Conservation (phyloP, 1,139 yeast species). For the Kazachstania sp. region DNA sequence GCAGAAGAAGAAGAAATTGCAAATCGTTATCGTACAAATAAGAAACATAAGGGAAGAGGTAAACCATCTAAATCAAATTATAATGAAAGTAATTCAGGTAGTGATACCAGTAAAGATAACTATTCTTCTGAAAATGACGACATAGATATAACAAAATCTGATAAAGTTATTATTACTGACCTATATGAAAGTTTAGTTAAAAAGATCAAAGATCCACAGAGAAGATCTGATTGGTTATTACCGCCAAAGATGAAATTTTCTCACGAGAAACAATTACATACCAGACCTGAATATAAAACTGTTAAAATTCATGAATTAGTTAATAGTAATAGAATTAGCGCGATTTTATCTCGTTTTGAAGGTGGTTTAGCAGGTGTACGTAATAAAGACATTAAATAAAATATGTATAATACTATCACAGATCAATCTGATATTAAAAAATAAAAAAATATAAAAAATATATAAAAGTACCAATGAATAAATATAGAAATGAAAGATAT, state of each 20-base stretch:
- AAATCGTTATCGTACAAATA: background rate
- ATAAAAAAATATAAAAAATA: background rate
- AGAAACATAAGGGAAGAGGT: background rate
- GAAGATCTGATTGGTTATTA: constrained; percentile 31
- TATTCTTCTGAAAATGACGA: background rate
- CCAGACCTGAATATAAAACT: constrained; percentile 25
- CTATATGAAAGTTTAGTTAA: constrained; percentile 27
- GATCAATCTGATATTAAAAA: too few species aligned
- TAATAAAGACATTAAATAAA: constrained; percentile 11
- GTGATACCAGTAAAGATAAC: background rate
- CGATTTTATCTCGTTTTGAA: constrained; percentile 25
- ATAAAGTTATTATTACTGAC: constrained; percentile 14
- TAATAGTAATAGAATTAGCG: constrained; percentile 20
- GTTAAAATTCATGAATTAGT: constrained; percentile 28
- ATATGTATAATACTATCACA: too few species aligned
- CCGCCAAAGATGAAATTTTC: constrained; percentile 26
- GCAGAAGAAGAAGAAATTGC: background rate
- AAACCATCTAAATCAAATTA: background rate
- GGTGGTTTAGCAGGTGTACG: constrained; percentile 31
- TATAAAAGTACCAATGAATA: background rate
- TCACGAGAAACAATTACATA: constrained; percentile 29
- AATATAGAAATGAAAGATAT: background rate
- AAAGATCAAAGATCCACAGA: constrained; percentile 23
- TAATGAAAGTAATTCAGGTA: background rate
- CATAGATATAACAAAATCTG: background rate